Percentiles rank a stretch among this genome's conserved stretches.
These are phyloP conservation scores for Sutorius australiensis DNA, from an alignment of 768 basidiomycete species.

Conservation along the genomic window DNA sequence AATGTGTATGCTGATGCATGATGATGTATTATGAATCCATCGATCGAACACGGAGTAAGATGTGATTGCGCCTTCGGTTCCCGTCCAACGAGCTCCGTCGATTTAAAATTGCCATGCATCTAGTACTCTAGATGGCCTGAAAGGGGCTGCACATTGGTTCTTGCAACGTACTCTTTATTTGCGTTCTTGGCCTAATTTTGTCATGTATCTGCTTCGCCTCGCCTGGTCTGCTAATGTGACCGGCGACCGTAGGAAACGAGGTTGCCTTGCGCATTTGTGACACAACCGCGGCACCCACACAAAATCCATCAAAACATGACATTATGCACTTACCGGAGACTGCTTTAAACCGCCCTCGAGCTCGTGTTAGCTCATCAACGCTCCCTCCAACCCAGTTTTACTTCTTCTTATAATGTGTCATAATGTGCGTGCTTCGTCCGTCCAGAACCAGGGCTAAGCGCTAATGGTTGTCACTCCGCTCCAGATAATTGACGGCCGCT, in stretches of 20 bases:
- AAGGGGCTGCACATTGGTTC: conserved; percentile 13
- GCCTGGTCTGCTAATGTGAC: conserved; percentile 31
- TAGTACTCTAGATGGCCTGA: conserved; percentile 8
- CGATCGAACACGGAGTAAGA: background rate
- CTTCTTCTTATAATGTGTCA: conserved; percentile 54
- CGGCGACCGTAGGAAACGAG: conserved; percentile 35
- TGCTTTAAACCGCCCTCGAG: conserved; percentile 18
- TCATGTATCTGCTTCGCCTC: conserved; percentile 35
- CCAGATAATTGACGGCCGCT: conserved; percentile 76
- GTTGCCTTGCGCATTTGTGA: conserved; percentile 37
- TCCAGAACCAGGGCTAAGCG: background rate
- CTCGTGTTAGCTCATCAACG: conserved; percentile 7
- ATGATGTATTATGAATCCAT: background rate
- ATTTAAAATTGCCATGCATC: conserved; percentile 14
- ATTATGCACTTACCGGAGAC: conserved; percentile 12
- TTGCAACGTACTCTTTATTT: conserved; percentile 20
- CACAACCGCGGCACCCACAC: conserved; percentile 30
- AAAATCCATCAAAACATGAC: conserved; percentile 22
- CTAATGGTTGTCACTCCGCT: background rate
- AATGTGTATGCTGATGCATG: background rate
- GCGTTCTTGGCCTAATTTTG: conserved; percentile 17
- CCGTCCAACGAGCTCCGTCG: conserved; percentile 4
- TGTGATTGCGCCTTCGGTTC: background rate
- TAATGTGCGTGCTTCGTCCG: conserved; percentile 48
- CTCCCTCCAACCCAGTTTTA: conserved; percentile 16